phyloP scores from a whole-genome alignment of 2,329 filamentous ascomycete species.

The Fusarium coffeatum region DNA sequence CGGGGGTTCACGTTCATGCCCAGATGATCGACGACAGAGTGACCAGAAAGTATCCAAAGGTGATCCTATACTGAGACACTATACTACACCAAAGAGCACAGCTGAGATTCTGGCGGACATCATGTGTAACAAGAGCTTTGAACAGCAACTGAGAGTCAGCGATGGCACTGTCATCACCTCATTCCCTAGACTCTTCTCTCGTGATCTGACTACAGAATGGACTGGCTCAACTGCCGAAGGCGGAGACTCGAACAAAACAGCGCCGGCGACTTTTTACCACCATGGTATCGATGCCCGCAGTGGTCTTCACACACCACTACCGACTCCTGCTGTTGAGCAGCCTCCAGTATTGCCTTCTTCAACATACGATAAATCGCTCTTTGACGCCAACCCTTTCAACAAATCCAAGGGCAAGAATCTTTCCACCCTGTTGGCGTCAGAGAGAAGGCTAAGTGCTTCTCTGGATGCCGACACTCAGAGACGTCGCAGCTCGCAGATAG shows the following conservation, averaged over 20 bases:
- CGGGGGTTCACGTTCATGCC: slow-evolving; percentile 8
- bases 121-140: slow-evolving; percentile 30
- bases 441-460: slow-evolving; percentile 40
- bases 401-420: background rate
- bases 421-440: slow-evolving; percentile 4
- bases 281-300: slow-evolving; percentile 50
- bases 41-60: slow-evolving; percentile 10
- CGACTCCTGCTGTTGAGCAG: slow-evolving; percentile 21
- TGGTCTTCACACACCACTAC: slow-evolving; percentile 18
- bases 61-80: slow-evolving; percentile 40
- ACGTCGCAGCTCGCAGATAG: slow-evolving; percentile 44
- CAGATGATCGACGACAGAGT: slow-evolving; percentile 30
- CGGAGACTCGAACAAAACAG: slow-evolving; percentile 18
- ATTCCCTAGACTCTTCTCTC: slow-evolving; percentile 50
- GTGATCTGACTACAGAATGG: slow-evolving; percentile 51
- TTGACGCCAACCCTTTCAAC: slow-evolving; percentile 43
- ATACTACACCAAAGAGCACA: slow-evolving; percentile 30
- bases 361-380: slow-evolving; percentile 34
- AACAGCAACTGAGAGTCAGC: slow-evolving; percentile 30
- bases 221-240: slow-evolving; percentile 40
- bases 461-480: slow-evolving; percentile 43
- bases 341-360: slow-evolving; percentile 6
- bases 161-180: slow-evolving; percentile 49
- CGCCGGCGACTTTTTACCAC: slow-evolving; percentile 41
- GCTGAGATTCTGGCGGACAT: slow-evolving; percentile 39